phyloP scores from a whole-genome alignment of 352 stramenopile genomes.

The Phytophthora constricta region DNA sequence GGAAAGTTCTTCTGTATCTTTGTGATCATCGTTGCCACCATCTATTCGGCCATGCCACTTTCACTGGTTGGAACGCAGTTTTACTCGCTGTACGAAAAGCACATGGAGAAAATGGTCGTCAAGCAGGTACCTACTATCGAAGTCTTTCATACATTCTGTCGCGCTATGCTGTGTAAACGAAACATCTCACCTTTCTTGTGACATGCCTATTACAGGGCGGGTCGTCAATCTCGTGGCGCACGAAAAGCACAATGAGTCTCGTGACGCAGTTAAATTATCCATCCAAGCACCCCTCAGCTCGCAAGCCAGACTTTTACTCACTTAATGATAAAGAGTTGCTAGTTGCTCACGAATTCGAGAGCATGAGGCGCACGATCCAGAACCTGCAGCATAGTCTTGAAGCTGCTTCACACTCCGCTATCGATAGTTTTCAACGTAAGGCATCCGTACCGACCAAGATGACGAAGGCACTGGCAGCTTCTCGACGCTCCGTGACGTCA shows the following conservation, averaged over 20 bases:
- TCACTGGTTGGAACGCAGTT: conserved; percentile 79
- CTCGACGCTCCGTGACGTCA: conserved; percentile 20
- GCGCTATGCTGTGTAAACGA: not conserved
- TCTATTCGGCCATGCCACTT: conserved; percentile 81
- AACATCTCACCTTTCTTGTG: not conserved
- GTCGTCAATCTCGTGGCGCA: conserved; percentile 61
- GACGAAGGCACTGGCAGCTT: conserved; percentile 15
- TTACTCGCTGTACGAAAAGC: conserved; percentile 70
- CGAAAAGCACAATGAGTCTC: conserved; percentile 43
- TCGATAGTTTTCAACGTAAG: conserved; percentile 39
- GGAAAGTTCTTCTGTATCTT: conserved; percentile 71
- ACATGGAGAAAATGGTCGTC: conserved; percentile 67
- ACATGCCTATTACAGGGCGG: conserved; percentile 59
- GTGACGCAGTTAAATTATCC: conserved; percentile 27
- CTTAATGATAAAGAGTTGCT: conserved; percentile 56
- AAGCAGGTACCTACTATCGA: conserved; percentile 45
- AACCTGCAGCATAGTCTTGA: conserved; percentile 63
- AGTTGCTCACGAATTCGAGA: conserved; percentile 52
- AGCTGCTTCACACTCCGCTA: conserved; percentile 40
- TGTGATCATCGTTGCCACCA: conserved; percentile 66
- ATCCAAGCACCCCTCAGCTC: not conserved
- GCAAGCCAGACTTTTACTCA: conserved; percentile 36
- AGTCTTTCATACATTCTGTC: conserved; percentile 1
- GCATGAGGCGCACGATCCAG: conserved; percentile 53
- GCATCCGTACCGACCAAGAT: conserved; percentile 17